These are phyloP conservation scores for Colletotrichum orchidophilum DNA, from an alignment of 2,329 filamentous ascomycete genomes.

Conservation along the genomic window DNA sequence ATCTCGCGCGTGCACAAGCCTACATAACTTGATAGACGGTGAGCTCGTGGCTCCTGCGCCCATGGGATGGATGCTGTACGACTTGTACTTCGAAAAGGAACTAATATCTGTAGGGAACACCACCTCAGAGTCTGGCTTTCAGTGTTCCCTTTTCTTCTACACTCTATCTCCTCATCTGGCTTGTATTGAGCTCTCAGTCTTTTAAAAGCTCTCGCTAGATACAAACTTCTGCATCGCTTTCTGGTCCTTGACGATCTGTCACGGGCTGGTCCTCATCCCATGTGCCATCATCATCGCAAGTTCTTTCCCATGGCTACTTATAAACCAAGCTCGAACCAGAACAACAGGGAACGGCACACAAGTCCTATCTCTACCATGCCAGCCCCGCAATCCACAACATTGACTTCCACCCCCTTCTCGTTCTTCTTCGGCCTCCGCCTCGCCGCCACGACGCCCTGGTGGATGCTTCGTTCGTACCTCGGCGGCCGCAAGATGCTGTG, in stretches of 20 bases:
- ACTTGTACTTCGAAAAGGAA: background rate
- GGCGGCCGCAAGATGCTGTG: slow-evolving; percentile 18
- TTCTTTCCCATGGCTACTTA: too few species aligned
- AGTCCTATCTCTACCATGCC: background rate
- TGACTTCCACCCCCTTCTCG: slow-evolving; percentile 45
- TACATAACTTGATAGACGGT: background rate
- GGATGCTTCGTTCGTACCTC: background rate
- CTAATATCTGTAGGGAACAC: background rate
- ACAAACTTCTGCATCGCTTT: background rate
- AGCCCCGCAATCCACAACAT: slow-evolving; percentile 39
- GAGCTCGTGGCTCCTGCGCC: background rate
- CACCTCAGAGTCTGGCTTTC: background rate
- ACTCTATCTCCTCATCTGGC: background rate
- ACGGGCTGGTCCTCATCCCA: background rate
- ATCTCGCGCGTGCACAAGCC: fast-evolving
- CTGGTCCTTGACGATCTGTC: fast-evolving
- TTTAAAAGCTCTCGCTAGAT: background rate
- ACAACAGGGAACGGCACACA: too few species aligned
- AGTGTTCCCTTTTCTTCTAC: background rate
- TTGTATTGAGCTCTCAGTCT: background rate
- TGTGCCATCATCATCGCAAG: background rate
- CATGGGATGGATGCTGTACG: background rate
- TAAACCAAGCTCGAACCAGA: too few species aligned
- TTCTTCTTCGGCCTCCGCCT: slow-evolving; percentile 40
- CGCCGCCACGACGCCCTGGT: slow-evolving; percentile 19